Evolutionary conservation across 208 protist genomes (phyloP), one percentile per base, ranked within the genome.

Genomic region (Trichomonas tenax): DNA sequence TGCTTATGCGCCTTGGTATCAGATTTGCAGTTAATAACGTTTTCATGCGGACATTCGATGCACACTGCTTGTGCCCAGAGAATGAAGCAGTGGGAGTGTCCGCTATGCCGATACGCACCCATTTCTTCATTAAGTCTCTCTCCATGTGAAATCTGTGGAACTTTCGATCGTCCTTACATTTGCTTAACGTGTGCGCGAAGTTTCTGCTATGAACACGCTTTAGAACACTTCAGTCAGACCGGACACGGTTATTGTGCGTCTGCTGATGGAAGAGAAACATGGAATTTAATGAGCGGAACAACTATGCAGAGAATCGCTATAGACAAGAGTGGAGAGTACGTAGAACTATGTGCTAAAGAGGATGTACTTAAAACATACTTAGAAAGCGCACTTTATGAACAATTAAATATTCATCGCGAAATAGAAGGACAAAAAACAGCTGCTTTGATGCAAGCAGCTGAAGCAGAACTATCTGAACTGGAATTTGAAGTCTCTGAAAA

Each of bases 271-370:
- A 23, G 86, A 58, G 86, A 93, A 51, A 93, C 86, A 0, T 93
- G 86, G 86, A 93, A 93, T 51, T 51, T 93, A 26, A 93, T 93
- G 86, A 93, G 86, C 26, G 86, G 86, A 23, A 40, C 86, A 51
- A 41, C 40, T 38, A 93, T 93, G 86, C 41, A 93, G 46, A 38
- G 86, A 58, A 51, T 93, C 8, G 86, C 86, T 10, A 38, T 51
- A 26, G 86, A 93, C 26, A 93, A 93, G 15, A 93, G 86, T 21
- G 86, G 86, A 38, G 86, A 93, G 51, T 93, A 41, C 45, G 86
- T 93, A 48, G 86, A 93, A 51, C 8, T 93, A 6, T 93, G 86
- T 38, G 86, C 44, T 17, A 93, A 93, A n/a, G 86, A 93, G 9
- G 86, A 93, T 38, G 8, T 34, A 4, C 86, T 93, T 14, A 93